Evolutionary conservation across 495 filamentous ascomycete genomes (phyloP).

Genomic region (Aspergillus saccharolyticus): DNA sequence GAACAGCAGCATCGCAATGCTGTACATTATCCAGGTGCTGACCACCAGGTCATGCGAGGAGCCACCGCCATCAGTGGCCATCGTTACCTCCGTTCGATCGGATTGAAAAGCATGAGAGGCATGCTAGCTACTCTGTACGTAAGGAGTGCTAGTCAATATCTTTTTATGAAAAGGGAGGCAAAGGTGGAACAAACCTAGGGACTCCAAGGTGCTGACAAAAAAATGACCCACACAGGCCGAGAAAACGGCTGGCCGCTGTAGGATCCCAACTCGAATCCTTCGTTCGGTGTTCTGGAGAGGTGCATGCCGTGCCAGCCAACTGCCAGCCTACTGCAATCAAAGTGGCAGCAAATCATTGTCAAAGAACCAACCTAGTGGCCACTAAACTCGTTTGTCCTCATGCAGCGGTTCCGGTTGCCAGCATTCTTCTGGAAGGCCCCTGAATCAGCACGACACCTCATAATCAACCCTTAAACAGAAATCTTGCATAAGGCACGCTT

Average conservation of each 20-base stretch:
- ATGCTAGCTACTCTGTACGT: not conserved
- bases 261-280: not conserved
- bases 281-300: not conserved
- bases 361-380: too few species aligned
- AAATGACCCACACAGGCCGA: not conserved
- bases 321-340: not conserved
- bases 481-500: not conserved
- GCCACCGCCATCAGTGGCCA: conserved; percentile 1
- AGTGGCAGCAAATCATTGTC: not conserved
- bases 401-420: too few species aligned
- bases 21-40: conserved; percentile 3
- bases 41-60: conserved; percentile 1
- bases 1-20: not conserved
- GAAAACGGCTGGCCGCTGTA: not conserved
- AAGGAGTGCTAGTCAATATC: not conserved
- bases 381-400: too few species aligned
- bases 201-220: not conserved
- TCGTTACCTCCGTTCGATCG: not conserved
- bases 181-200: not conserved
- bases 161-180: not conserved
- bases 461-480: not conserved
- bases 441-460: too few species aligned
- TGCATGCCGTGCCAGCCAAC: not conserved
- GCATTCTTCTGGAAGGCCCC: too few species aligned
- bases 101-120: not conserved